A percentile compares a stretch with the other conserved stretches of the same genome.
Conservation (phyloP, 2,329 filamentous ascomycete genomes). For the Sporothrix brasiliensis region DNA sequence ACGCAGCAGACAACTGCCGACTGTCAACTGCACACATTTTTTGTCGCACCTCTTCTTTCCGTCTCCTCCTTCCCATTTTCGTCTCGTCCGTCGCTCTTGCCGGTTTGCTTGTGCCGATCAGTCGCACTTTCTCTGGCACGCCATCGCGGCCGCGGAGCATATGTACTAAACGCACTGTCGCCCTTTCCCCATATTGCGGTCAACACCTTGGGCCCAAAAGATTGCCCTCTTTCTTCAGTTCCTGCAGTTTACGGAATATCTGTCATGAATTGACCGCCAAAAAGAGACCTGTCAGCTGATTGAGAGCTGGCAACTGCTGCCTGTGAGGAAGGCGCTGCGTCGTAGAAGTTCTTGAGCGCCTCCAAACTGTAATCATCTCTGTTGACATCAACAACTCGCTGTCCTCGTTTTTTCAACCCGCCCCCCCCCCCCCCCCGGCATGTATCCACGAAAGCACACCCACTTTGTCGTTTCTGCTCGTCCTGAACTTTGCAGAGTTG, state of each 20-base stretch:
- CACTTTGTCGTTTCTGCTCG: too few relatives aligned
- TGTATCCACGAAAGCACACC: background rate
- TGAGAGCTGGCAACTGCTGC: background rate
- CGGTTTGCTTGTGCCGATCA: background rate
- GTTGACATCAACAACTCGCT: background rate
- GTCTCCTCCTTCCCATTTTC: background rate
- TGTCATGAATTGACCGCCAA: background rate
- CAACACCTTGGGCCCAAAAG: background rate
- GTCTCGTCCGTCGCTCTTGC: background rate
- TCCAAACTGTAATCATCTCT: background rate
- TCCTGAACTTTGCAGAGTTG: background rate
- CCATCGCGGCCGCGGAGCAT: background rate
- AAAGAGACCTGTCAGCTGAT: background rate
- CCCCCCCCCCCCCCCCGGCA: too few relatives aligned
- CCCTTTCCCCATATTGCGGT: background rate
- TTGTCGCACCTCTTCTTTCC: background rate
- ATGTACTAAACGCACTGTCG: background rate
- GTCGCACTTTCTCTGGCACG: background rate
- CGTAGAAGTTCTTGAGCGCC: background rate
- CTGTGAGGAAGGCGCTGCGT: background rate
- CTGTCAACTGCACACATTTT: background rate
- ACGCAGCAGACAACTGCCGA: too few relatives aligned
- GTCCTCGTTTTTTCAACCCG: background rate
- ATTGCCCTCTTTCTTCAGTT: background rate
- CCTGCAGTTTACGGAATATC: constrained; percentile 1